Evolutionary conservation across 2,329 filamentous ascomycete species (phyloP), one percentile per base, ranked within the genome.

Genomic region (Chrysosporium keratinophilum): DNA sequence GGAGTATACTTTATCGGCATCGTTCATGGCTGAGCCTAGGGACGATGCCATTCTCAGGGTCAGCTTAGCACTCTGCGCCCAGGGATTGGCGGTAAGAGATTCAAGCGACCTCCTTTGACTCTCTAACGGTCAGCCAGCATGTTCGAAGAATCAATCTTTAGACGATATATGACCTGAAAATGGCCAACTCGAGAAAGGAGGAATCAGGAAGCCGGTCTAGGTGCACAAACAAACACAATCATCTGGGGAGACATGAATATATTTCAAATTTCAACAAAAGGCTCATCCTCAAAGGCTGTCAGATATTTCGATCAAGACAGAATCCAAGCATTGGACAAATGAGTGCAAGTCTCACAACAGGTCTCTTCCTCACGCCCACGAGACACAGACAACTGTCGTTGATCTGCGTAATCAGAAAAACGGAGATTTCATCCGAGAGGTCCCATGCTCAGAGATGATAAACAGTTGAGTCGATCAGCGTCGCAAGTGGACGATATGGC

Each of bases 41-140:
- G 41, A 37, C 23, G 39, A 41, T 28, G 28, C 14, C 52, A 54
- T 54, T 39, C 17, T 53, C 23, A 3, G 7, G 23, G 50, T 12
- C 40, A 51, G 28, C n/a, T 44, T 33, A n/a, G 7, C 37, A 15
- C 7, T 19, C 47, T 14, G 17, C 2, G n/a, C n/a, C 11, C 46
- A 40, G 20, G 28, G 11, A 23, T 28, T 7, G 7, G 23, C 23
- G 23, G 23, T 17, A n/a, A 14, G 19, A 41, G 15, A 15, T 14
- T 19, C 39, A 19, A 41, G 10, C 39, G 10, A 9, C 7, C 12
- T 9, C 10, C 10, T 37, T 37, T n/a, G 11, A 37, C 35, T 37
- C n/a, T 12, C 33, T 37, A 37, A 12, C 35, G 11, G 11, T 12
- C 35, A 37, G 11, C 35, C 35, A 9, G 11, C 35, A 37, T 37